Base-by-base conservation (phyloP, 139 green algal genomes). In the Auxenochlorella pyrenoidosa region DNA sequence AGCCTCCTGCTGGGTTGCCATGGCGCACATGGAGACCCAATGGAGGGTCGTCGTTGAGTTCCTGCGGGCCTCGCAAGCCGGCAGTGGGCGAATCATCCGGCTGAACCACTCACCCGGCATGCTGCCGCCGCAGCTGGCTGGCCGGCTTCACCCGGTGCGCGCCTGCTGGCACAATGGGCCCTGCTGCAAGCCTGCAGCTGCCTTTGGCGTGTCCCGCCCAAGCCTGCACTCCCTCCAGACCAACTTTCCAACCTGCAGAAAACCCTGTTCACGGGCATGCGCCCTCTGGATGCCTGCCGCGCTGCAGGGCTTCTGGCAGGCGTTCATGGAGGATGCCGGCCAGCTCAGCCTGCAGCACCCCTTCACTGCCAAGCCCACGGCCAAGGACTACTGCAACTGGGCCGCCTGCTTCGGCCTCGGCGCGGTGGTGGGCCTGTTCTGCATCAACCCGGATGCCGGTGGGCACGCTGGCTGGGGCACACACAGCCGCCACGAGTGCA, bases 41-140 rank as follows among this genome's bases (percentile, higher is more conserved):
- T 71, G 66, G 15, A 88, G 90, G 32, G 90, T 93, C 0, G 60
- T 83, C 6, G 81, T 93, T 5, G 90, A 93, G 70, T 93, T 93
- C 66, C 40, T 81, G 41, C 79, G 82, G 34, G 70, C 83, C n/a
- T 91, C 65, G 34, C 51, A 81, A 18, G 32, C 80, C 15, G 82
- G 89, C 22, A 36, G 70, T 1, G 79, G 76, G 10, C 86, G 90
- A 3, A 72, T 83, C 22, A 93, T 93, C 83, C 73, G 75, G 5
- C 82, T 93, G 8, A 90, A 88, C 47, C 86, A 93, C 70, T 40
- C 36, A 4, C 79, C 89, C 19, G 66, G n/a, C 30, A 26, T 5
- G 18, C 10, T 93, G 60, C 90, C 90, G 18, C 68, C 51, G 24
- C 87, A 87, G 72, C 84, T 91, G 34, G 40, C 68, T 3, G 83